These are phyloP conservation scores for Lasiosphaeris hirsuta DNA, from an alignment of 495 filamentous ascomycete species.

Conservation along the genomic window DNA sequence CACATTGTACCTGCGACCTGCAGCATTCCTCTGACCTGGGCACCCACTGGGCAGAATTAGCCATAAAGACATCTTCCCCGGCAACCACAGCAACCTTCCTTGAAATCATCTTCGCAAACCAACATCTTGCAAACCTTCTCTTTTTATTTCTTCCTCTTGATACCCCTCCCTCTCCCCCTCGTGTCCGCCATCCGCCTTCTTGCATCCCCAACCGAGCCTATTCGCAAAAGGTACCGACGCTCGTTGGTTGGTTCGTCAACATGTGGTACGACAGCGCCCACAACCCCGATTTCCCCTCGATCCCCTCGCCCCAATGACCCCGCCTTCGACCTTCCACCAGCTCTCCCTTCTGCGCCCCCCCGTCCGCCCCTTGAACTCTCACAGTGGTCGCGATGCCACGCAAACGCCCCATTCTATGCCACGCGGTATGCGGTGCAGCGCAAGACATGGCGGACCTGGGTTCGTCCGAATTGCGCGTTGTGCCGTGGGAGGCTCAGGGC, in stretches of 20 bases:
- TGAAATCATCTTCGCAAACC: neutral
- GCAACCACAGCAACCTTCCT: constrained; percentile 8
- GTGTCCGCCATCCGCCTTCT: neutral
- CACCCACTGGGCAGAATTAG: constrained; percentile 6
- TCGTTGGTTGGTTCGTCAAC: constrained; percentile 29
- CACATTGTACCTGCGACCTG: constrained; percentile 11
- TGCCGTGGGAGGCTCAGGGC: neutral
- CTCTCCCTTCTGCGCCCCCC: neutral
- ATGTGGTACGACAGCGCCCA: constrained; percentile 31
- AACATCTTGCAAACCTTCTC: constrained; percentile 12
- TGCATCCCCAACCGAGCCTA: constrained; percentile 3
- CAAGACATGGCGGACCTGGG: neutral
- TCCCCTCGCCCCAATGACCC: neutral
- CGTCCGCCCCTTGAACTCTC: too few relatives aligned
- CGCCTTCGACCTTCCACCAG: neutral
- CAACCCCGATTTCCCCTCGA: constrained; percentile 14
- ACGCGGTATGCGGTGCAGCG: too few relatives aligned
- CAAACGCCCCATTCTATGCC: neutral
- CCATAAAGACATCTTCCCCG: constrained; percentile 19
- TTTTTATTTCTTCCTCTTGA: constrained; percentile 7
- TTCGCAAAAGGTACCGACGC: constrained; percentile 17
- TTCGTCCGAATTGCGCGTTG: neutral
- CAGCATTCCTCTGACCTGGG: constrained; percentile 15
- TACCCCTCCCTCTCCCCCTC: neutral
- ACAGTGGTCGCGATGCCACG: neutral